Evolutionary conservation across 2,329 filamentous ascomycete species (phyloP), one percentile per base, ranked within the genome.

Genomic region (Colletotrichum incanum): DNA sequence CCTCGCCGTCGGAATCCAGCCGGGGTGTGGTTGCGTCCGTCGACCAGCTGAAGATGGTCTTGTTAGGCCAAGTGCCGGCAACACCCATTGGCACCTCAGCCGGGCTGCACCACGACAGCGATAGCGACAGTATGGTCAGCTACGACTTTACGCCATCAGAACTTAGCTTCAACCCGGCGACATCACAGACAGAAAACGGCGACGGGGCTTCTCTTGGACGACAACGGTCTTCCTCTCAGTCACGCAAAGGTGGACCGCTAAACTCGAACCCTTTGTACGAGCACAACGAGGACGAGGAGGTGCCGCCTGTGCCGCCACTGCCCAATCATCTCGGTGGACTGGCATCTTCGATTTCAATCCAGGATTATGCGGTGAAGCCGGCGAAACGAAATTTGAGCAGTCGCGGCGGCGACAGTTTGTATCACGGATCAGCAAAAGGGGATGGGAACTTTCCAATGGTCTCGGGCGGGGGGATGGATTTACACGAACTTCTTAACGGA

Each of bases 131-230:
- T 79, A 89, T 94, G 85, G 88, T 92, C 74, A 93, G 91, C 82
- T 93, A 91, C 74, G 92, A 93, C 68, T 87, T 89, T 75, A 88
- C 89, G 55, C 86, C 89, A n/a, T 93, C 91, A 8, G 92, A 94
- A 77, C 82, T 90, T 26, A 92, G 90, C 49, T 91, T 89, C 79
- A 90, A 89, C 76, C 86, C 76, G 67, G 79, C 76, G 71, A 74
- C 69, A 31, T 61, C 67, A 18, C 67, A 71, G 52, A 69, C 74
- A 28, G 80, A 79, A 31, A 76, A 78, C 20, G 76, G 75, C 34
- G 77, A 80, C 41, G 67, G 65, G 75, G 76, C 23, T 77, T 77
- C 16, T 76, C 78, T 63, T 71, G 49, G 78, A 76, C 76, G 77
- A 16, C 77, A 78, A 74, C 76, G 81, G 67, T 77, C 83, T 41